Evolutionary conservation across 2,329 filamentous ascomycete species (phyloP), one percentile per base, ranked within the genome.

Genomic region (Fusarium domesticum): DNA sequence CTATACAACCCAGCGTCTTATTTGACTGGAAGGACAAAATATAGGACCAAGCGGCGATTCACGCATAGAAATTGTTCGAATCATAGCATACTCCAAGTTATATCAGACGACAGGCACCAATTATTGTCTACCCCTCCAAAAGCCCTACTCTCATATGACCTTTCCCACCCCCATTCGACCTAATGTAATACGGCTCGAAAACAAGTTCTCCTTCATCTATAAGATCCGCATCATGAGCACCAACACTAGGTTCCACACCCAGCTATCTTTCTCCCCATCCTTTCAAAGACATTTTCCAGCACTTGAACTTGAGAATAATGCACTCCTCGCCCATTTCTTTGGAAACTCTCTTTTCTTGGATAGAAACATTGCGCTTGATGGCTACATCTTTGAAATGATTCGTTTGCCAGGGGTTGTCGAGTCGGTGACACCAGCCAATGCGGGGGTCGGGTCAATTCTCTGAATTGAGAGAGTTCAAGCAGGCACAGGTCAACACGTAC

Each of bases 401-500:
- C 0, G 12, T 32, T 10, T 53, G 47, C 51, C 50, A 54, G 0
- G n/a, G 0, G 10, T 53, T 54, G 5, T 53, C 50, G 2, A 36
- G n/a, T n/a, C n/a, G n/a, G n/a, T n/a, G n/a, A n/a, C n/a, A n/a
- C n/a, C n/a, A n/a, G n/a, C n/a, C n/a, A n/a, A n/a, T n/a, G n/a
- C n/a, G n/a, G n/a, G n/a, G n/a, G n/a, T n/a, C n/a, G n/a, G n/a
- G n/a, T n/a, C n/a, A n/a, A n/a, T n/a, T n/a, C n/a, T n/a, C n/a
- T n/a, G n/a, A n/a, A n/a, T n/a, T n/a, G n/a, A n/a, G n/a, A n/a
- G n/a, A n/a, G n/a, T n/a, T n/a, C n/a, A n/a, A n/a, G n/a, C 58
- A 62, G 14, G 23, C 39, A 0, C 51, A 62, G 5, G 50, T 61
- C 37, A 62, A 60, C 20, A 62, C 59, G 0, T 59, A 59, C 12